These are phyloP conservation scores for Zygoascus biomembranicola DNA, from an alignment of 805 yeast species.

Conservation along the genomic window DNA sequence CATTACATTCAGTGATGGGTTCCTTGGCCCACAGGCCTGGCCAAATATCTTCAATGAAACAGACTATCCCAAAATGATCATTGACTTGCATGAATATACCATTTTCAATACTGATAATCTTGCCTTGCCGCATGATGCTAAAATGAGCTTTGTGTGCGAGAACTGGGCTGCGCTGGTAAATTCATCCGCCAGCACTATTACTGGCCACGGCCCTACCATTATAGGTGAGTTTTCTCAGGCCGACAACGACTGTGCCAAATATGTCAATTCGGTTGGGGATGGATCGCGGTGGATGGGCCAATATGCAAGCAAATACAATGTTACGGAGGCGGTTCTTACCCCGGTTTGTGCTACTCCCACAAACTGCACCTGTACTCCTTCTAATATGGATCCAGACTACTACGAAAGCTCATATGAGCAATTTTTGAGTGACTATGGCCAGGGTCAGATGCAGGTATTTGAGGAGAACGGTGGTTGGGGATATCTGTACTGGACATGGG, in stretches of 20 bases:
- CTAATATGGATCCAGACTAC: conserved; percentile 34
- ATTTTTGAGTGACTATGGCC: conserved; percentile 57
- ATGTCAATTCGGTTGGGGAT: conserved; percentile 73
- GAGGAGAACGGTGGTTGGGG: conserved; percentile 67
- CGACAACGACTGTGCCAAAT: conserved; percentile 73
- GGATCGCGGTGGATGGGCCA: conserved; percentile 73
- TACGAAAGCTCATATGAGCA: conserved; percentile 50
- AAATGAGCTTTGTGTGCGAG: conserved; percentile 31
- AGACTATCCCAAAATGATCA: conserved; percentile 51
- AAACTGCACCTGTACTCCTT: conserved; percentile 40
- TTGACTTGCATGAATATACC: conserved; percentile 85
- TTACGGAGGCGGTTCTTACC: conserved; percentile 14
- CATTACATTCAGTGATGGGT: conserved; percentile 72
- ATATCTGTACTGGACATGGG: conserved; percentile 76
- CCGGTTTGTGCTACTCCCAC: conserved; percentile 11
- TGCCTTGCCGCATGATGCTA: conserved; percentile 24
- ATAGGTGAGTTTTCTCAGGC: conserved; percentile 86
- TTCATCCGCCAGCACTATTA: conserved; percentile 48
- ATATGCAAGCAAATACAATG: conserved; percentile 27
- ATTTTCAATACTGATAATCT: conserved; percentile 41
- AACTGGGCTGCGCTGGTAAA: conserved; percentile 44
- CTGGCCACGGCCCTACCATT: conserved; percentile 53
- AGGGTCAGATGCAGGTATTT: conserved; percentile 75
- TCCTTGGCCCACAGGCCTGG: conserved; percentile 54
- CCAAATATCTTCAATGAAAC: conserved; percentile 40